A percentile compares a stretch with the other conserved stretches of the same genome.
Conservation (phyloP, 2,329 filamentous ascomycete species). For the Pyrenophora graminea region DNA sequence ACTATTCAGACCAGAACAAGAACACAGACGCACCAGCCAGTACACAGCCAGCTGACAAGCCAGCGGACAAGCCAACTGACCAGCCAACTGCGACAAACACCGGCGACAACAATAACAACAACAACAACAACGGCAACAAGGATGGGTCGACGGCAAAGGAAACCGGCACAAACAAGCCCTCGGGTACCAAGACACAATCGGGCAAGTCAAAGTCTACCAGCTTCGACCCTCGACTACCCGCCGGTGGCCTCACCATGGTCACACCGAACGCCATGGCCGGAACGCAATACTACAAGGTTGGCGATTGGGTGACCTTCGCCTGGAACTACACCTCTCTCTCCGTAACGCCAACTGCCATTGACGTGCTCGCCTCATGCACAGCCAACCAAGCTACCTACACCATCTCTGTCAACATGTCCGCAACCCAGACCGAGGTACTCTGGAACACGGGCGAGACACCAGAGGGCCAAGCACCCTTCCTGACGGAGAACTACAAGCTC, state of each 20-base stretch:
- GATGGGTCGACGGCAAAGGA: constrained; percentile 16
- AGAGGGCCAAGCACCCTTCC: constrained; percentile 50
- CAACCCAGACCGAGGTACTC: constrained; percentile 56
- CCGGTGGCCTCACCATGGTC: constrained; percentile 66
- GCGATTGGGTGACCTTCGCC: constrained; percentile 64
- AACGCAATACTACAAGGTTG: constrained; percentile 66
- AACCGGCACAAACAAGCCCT: constrained; percentile 25
- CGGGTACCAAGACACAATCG: constrained; percentile 23
- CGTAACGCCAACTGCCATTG: constrained; percentile 61
- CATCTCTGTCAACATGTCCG: constrained; percentile 62
- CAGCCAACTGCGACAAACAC: constrained; percentile 17
- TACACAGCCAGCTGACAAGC: constrained; percentile 13
- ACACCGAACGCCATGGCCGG: constrained; percentile 58
- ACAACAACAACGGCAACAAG: constrained; percentile 16
- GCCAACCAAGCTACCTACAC: constrained; percentile 65
- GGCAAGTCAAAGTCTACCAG: constrained; percentile 32
- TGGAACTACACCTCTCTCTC: constrained; percentile 72
- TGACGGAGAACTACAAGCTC: constrained; percentile 66
- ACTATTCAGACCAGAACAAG: too few relatives aligned
- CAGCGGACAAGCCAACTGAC: constrained; percentile 5
- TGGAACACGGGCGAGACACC: constrained; percentile 61
- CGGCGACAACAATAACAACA: constrained; percentile 15
- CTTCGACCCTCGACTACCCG: constrained; percentile 58
- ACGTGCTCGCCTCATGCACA: constrained; percentile 65
- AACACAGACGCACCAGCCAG: constrained; percentile 20